Base-by-base conservation (phyloP, 2,329 filamentous ascomycete species). In the Xenosphaeropsis pyriputrescens region DNA sequence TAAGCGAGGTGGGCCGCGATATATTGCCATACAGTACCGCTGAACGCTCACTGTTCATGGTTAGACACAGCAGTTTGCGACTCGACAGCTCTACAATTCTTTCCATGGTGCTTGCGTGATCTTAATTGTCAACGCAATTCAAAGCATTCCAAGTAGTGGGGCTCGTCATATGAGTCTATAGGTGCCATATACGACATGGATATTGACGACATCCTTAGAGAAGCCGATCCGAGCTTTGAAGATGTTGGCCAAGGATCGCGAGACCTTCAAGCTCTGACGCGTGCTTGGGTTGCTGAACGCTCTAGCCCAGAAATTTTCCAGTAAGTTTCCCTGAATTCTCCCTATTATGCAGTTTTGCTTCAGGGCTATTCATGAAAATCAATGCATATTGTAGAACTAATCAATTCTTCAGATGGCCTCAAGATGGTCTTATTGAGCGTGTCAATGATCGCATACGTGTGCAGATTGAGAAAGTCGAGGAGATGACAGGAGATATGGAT, bases 221-320 rank as follows among this genome's bases (percentile, higher is more conserved):
- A 80, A 52, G 76, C 86, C 48, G 78, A 85, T 57, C 74, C 70
- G 36, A 57, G 64, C 41, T 60, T 63, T 39, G 63, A 73, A 47
- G 38, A 29, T 30, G 32, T 30, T 9, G 30, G 75, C 2, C 60
- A 62, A 37, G 71, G 75, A 49, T 77, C 70, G 32, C 70, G 76
- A 51, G 85, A 93, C 59, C 70, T 93, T 52, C 86, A 89, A 58
- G 75, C 83, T 38, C 65, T 98, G 48, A 95, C 89, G 48, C 80
- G 89, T 51, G 81, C 79, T 50, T 98, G 89, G 89, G 75, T 95
- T 33, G 85, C 89, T 32, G 93, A 98, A 59, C 76, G 91, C 48
- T 84, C 81, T 40, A 79, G 85, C 33, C 85, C 89, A 2, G 88
- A 95, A 59, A 67, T 98, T n/a, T 65, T 96, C 30, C 73, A 78